Conservation (phyloP, 345 rosid genomes). For the Chamaenerion angustifolium region DNA sequence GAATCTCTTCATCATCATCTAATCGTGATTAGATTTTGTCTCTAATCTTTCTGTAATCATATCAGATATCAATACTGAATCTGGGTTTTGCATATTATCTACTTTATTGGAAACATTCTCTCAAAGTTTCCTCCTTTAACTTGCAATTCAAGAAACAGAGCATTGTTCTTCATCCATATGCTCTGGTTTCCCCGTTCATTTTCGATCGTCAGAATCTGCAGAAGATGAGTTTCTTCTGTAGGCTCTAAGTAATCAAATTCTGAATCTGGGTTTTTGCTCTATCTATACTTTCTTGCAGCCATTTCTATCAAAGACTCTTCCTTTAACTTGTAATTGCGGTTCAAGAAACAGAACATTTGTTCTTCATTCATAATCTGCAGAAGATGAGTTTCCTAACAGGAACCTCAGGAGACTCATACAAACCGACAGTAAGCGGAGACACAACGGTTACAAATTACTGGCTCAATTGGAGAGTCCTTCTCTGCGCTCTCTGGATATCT, state of each 20-base stretch:
- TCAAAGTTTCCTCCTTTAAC: conserved; percentile 1
- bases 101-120: conserved; percentile 4
- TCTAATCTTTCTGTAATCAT: not conserved
- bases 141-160: not conserved
- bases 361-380: not conserved
- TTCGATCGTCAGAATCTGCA: not conserved
- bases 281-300: no score
- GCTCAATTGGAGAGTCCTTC: conserved; percentile 78
- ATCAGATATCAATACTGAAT: not conserved
- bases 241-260: no score
- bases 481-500: conserved; percentile 54
- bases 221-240: not conserved
- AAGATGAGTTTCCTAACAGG: conserved; percentile 36
- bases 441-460: conserved; percentile 58
- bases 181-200: not conserved
- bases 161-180: not conserved
- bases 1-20: not conserved
- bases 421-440: conserved; percentile 36
- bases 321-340: no score
- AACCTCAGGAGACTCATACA: conserved; percentile 30
- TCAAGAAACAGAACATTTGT: not conserved
- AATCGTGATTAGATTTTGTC: not conserved
- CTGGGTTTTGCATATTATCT: conserved; percentile 5
- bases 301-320: no score
- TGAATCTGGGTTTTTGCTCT: no score